Conservation (phyloP, 2,329 filamentous ascomycete genomes). For the Pezicula rhizophila region DNA sequence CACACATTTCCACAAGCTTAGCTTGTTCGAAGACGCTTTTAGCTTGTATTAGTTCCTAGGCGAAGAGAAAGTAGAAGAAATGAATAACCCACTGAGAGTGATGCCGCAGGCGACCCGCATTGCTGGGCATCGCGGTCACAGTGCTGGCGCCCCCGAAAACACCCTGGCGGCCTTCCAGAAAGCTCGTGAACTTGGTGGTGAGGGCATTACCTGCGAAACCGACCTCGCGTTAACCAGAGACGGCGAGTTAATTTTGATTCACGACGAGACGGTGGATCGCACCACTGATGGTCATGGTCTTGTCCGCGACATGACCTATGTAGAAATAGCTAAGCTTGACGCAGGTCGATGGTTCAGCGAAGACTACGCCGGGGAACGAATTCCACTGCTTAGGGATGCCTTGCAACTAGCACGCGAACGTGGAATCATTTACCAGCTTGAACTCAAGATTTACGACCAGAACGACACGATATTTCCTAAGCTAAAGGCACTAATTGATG, state of each 20-base stretch:
- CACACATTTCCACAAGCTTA: no score
- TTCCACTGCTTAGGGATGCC: neutral
- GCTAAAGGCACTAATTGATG: neutral
- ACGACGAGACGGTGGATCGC: slow-evolving; percentile 4
- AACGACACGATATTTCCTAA: slow-evolving; percentile 1
- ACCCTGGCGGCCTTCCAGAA: neutral
- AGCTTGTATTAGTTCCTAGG: no score
- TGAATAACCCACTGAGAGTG: neutral
- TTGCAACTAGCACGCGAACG: neutral
- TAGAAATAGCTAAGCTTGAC: slow-evolving; percentile 1
- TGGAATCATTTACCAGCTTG: slow-evolving; percentile 1
- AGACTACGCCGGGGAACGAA: neutral
- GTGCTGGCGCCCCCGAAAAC: slow-evolving; percentile 2
- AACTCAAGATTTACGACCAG: slow-evolving; percentile 1
- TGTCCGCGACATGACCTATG: slow-evolving; percentile 2
- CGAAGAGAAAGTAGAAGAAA: no score
- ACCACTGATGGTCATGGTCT: neutral
- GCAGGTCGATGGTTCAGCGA: slow-evolving; percentile 1
- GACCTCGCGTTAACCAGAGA: slow-evolving; percentile 1
- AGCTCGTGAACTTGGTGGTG: neutral
- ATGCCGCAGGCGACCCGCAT: neutral
- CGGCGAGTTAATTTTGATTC: slow-evolving; percentile 1
- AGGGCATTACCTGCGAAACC: neutral
- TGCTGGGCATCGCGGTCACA: slow-evolving; percentile 1
- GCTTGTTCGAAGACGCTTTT: no score